Percentiles rank a stretch among this genome's conserved stretches.
These are phyloP conservation scores for Chaetomiaceae sp. DNA, from an alignment of 2,329 filamentous ascomycete genomes.

Conservation along the genomic window DNA sequence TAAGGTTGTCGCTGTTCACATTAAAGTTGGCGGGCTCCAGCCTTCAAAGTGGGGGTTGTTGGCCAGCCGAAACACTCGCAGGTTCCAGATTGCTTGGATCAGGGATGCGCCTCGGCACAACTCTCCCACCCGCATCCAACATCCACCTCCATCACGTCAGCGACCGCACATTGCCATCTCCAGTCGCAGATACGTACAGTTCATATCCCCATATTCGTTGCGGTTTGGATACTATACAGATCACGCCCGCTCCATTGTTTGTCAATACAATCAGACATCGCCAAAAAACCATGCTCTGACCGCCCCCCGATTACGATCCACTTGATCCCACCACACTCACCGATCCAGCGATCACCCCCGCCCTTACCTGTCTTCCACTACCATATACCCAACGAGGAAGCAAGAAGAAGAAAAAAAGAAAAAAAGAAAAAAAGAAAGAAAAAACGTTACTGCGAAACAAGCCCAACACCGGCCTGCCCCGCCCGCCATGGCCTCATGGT, in stretches of 20 bases:
- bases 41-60: too few relatives aligned
- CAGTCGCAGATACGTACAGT: too few relatives aligned
- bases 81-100: background rate
- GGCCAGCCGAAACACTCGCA: background rate
- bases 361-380: background rate
- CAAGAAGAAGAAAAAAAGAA: too few relatives aligned
- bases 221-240: background rate
- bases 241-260: too few relatives aligned
- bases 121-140: background rate
- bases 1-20: too few relatives aligned
- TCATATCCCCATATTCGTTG: too few relatives aligned
- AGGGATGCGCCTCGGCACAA: background rate
- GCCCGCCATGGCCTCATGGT: conserved; percentile 67
- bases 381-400: too few relatives aligned
- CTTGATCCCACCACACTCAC: background rate
- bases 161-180: background rate
- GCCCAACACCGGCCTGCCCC: background rate
- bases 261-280: background rate
- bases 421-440: background rate
- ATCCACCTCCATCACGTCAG: background rate
- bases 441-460: background rate
- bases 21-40: too few relatives aligned
- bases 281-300: background rate
- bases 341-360: background rate
- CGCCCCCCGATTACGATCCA: background rate